These are phyloP conservation scores for Yarrowia deformans DNA, from an alignment of 805 yeast genomes.

Conservation along the genomic window DNA sequence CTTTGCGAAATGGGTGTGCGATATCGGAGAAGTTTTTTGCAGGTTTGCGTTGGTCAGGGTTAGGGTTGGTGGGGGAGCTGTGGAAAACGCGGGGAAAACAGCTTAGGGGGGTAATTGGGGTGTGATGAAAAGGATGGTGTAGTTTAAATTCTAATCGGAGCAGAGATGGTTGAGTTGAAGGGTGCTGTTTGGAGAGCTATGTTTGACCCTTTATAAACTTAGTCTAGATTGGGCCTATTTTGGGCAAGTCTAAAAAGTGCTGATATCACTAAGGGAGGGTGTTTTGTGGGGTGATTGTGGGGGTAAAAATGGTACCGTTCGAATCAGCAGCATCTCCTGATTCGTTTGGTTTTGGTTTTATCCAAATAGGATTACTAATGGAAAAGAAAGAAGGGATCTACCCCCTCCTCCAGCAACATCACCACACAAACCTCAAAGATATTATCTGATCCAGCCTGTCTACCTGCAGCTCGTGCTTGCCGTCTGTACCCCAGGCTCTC, in stretches of 20 bases:
- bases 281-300: not conserved
- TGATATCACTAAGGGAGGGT: not conserved
- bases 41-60: not conserved
- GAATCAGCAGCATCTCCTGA: not conserved
- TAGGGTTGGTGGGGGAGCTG: not conserved
- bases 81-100: not conserved
- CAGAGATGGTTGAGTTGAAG: not conserved
- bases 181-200: not conserved
- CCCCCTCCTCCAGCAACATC: too few species aligned
- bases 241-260: too few species aligned
- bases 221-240: not conserved
- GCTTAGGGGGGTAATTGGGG: too few species aligned
- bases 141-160: not conserved
- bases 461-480: not conserved
- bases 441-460: conserved; percentile 1
- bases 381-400: too few species aligned
- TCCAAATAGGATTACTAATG: too few species aligned
- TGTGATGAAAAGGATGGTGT: not conserved
- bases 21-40: conserved; percentile 36
- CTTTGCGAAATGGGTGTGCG: not conserved
- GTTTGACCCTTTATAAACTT: not conserved
- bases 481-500: not conserved
- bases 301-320: not conserved
- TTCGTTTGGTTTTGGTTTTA: too few species aligned
- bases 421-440: not conserved